These are phyloP conservation scores for Leucosporidium yakuticum DNA, from an alignment of 768 basidiomycete species.

Conservation along the genomic window DNA sequence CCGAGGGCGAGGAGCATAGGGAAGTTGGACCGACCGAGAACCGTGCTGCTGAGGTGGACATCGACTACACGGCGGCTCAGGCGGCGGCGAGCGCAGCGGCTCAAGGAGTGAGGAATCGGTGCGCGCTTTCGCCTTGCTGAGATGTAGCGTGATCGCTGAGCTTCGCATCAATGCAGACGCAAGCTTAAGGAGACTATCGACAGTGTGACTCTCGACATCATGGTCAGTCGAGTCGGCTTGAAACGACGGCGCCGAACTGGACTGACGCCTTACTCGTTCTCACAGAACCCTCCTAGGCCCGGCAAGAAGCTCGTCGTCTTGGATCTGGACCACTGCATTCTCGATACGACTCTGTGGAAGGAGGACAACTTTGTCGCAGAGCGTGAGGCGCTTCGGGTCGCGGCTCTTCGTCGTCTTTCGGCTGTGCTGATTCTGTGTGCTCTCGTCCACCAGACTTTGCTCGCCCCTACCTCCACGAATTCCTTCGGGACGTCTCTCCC, in stretches of 20 bases:
- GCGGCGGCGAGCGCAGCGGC: constrained; percentile 54
- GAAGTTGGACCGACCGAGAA: constrained; percentile 54
- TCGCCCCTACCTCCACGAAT: constrained; percentile 73
- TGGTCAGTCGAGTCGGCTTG: constrained; percentile 41
- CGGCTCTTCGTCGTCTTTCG: constrained; percentile 63
- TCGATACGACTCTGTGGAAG: constrained; percentile 37
- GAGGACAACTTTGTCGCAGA: constrained; percentile 1
- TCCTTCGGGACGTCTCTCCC: constrained; percentile 70
- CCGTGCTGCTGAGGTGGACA: constrained; percentile 69
- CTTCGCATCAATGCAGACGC: constrained; percentile 39
- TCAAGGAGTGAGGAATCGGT: constrained; percentile 67
- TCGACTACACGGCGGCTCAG: constrained; percentile 64
- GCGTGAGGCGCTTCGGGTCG: background rate
- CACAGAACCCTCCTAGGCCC: constrained; percentile 56
- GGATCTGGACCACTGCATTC: constrained; percentile 76
- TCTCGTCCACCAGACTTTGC: constrained; percentile 71
- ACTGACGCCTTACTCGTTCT: background rate
- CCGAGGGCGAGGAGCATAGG: constrained; percentile 76
- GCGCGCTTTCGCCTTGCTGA: background rate
- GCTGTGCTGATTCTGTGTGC: constrained; percentile 76
- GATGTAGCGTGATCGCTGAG: background rate
- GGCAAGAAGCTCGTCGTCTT: constrained; percentile 77
- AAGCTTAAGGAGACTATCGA: constrained; percentile 69
- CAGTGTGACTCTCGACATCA: constrained; percentile 62
- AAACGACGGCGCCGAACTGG: background rate